Evolutionary conservation across 176 grass and related monocot species (phyloP).

Genomic region (Microstegium vimineum): DNA sequence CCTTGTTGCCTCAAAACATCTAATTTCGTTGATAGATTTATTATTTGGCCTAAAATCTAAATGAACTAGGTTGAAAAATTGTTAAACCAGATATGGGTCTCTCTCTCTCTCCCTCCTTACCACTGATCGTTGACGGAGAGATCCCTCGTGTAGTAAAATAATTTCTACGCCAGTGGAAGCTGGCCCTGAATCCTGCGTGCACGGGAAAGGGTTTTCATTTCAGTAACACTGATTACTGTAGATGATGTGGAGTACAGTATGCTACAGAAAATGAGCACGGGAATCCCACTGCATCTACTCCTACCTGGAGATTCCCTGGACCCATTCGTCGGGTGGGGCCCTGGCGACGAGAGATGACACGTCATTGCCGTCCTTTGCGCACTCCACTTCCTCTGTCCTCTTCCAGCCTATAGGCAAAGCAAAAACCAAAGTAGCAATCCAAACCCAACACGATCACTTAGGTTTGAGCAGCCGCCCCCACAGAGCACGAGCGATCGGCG

Average conservation of each 20-base stretch:
- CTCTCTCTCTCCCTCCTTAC: too few relatives aligned
- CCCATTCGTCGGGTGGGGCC: background rate
- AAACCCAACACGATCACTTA: conserved; percentile 20
- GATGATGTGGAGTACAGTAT: too few relatives aligned
- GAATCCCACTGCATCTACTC: conserved; percentile 53
- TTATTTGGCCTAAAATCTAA: too few relatives aligned
- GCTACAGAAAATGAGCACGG: background rate
- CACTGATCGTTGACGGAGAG: too few relatives aligned
- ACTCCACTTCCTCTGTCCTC: background rate
- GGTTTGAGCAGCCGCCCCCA: too few relatives aligned
- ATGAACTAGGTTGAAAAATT: too few relatives aligned
- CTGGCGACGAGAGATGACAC: background rate
- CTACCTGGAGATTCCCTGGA: conserved; percentile 35
- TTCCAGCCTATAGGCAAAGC: conserved; percentile 19
- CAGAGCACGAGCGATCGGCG: background rate
- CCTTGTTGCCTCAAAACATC: too few relatives aligned
- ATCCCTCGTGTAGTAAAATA: too few relatives aligned
- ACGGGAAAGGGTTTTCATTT: background rate
- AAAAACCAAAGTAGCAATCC: background rate
- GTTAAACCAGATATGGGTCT: too few relatives aligned
- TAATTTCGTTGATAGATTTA: too few relatives aligned
- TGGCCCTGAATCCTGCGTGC: background rate
- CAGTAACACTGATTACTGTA: background rate
- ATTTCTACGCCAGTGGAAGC: background rate
- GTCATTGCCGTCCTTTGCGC: background rate